Evolutionary conservation across 768 basidiomycete genomes (phyloP).

Genomic region (Lactifluus echinatus): DNA sequence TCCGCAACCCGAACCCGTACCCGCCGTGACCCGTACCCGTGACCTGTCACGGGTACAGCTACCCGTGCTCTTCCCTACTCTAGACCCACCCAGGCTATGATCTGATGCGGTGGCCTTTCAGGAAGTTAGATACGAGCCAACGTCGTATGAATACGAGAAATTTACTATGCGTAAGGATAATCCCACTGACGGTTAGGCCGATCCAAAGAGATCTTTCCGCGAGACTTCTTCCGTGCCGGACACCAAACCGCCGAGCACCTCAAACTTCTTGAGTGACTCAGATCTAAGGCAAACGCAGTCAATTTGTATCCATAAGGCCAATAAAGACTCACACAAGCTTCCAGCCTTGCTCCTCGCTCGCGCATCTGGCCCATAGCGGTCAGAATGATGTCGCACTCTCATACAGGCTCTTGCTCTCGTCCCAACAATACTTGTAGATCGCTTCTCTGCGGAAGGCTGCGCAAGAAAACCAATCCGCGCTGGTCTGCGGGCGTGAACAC

Average conservation of each 20-base stretch:
- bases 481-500: constrained; percentile 51
- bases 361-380: constrained; percentile 96
- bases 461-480: constrained; percentile 89
- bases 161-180: constrained; percentile 78
- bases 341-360: constrained; percentile 92
- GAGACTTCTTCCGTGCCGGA: constrained; percentile 94
- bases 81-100: constrained; percentile 96
- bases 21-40: too few relatives aligned
- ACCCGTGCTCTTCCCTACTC: too few relatives aligned
- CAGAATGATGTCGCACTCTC: constrained; percentile 97
- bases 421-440: constrained; percentile 96
- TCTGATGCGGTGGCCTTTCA: constrained; percentile 91
- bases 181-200: constrained; percentile 99
- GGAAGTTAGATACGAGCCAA: constrained; percentile 10
- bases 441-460: constrained; percentile 74
- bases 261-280: constrained; percentile 87
- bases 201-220: constrained; percentile 92
- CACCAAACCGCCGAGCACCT: constrained; percentile 90
- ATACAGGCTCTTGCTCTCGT: constrained; percentile 88
- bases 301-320: background rate
- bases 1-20: too few relatives aligned
- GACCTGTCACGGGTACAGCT: too few relatives aligned
- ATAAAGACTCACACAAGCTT: constrained; percentile 69
- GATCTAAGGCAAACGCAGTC: constrained; percentile 38
- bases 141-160: constrained; percentile 2